Evolutionary conservation across 345 rosid species (phyloP).

Genomic region (Dimocarpus longan): DNA sequence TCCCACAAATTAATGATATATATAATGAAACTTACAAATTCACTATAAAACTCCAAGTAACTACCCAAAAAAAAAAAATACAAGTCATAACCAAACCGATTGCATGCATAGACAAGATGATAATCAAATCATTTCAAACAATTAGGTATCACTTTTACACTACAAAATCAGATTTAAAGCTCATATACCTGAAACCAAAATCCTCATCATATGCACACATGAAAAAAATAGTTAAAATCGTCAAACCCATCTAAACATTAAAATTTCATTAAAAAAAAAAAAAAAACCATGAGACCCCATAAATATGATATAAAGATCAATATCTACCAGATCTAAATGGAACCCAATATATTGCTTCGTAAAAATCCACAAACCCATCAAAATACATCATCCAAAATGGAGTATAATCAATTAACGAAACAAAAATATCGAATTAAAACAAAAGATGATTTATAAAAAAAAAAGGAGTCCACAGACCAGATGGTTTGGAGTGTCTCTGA

Average conservation of each 20-base stretch:
- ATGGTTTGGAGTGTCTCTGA: conserved; percentile 53
- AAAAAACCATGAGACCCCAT: not conserved
- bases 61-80: not conserved
- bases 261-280: no score
- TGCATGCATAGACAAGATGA: not conserved
- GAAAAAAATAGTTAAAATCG: not conserved
- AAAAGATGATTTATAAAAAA: not conserved
- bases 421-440: not conserved
- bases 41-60: not conserved
- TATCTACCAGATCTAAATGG: not conserved
- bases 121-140: not conserved
- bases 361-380: not conserved
- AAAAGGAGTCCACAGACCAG: conserved; percentile 36
- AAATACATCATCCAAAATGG: not conserved
- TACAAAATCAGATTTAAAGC: not conserved
- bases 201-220: not conserved
- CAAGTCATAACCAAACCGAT: not conserved
- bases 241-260: not conserved
- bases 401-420: not conserved
- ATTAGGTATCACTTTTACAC: not conserved
- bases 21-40: no score
- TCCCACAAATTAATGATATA: not conserved
- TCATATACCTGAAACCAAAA: not conserved
- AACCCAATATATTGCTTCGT: not conserved
- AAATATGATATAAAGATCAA: not conserved